Conservation (phyloP, 106 monocot species). For the Dioscorea zingiberensis region DNA sequence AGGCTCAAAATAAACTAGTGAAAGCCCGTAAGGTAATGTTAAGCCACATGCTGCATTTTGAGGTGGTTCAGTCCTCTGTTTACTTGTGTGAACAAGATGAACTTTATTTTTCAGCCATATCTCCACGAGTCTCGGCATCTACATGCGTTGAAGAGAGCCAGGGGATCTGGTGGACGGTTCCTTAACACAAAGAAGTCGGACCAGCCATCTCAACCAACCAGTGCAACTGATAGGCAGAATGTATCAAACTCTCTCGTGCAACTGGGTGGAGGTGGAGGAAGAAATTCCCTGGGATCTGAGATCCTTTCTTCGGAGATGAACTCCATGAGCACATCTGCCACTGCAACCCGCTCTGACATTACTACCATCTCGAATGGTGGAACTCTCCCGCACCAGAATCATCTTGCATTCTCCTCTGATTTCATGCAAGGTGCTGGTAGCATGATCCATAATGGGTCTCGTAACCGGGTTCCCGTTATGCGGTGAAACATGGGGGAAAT, state of each 20-base stretch:
- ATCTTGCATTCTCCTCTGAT: slow-evolving; percentile 13
- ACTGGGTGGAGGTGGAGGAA: slow-evolving; percentile 14
- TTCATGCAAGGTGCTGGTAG: slow-evolving; percentile 2
- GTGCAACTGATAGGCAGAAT: not conserved
- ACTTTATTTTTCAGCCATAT: slow-evolving; percentile 20
- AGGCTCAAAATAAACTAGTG: slow-evolving; percentile 46
- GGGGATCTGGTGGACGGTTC: slow-evolving; percentile 41
- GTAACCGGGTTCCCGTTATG: slow-evolving; percentile 12
- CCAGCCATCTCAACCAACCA: not conserved
- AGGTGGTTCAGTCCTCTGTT: not conserved
- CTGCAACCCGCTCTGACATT: slow-evolving; percentile 15
- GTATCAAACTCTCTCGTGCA: slow-evolving; percentile 9
- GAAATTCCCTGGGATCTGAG: slow-evolving; percentile 5
- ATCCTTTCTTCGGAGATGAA: slow-evolving; percentile 2
- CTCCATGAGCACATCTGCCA: slow-evolving; percentile 6
- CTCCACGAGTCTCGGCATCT: slow-evolving; percentile 35
- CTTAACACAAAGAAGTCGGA: slow-evolving; percentile 25
- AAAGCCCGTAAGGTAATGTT: slow-evolving; percentile 42
- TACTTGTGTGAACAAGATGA: no score
- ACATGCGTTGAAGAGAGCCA: slow-evolving; percentile 36
- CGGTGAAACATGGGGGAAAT: slow-evolving; percentile 12
- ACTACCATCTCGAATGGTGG: slow-evolving; percentile 11
- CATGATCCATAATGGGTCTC: slow-evolving; percentile 8
- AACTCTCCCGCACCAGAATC: slow-evolving; percentile 15
- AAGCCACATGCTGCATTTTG: not conserved